Evolutionary conservation across 768 basidiomycete species (phyloP).

Genomic region (Cubamyces sp.): DNA sequence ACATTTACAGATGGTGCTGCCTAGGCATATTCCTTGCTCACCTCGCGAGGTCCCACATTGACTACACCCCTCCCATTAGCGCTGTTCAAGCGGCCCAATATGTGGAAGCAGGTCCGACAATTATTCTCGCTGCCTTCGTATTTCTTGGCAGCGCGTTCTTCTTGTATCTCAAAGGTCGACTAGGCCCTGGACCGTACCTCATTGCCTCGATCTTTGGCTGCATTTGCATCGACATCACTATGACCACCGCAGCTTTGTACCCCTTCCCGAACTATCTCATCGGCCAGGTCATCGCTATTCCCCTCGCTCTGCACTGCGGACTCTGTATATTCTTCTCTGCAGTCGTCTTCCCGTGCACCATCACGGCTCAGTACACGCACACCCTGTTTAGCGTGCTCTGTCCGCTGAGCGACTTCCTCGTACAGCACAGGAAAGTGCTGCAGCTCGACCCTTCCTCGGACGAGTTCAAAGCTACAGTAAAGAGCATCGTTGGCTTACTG

Average conservation of each 20-base stretch:
- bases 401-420: slow-evolving; percentile 51
- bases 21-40: slow-evolving; percentile 67
- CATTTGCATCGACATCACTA: slow-evolving; percentile 60
- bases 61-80: slow-evolving; percentile 41
- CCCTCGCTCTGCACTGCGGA: slow-evolving; percentile 61
- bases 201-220: slow-evolving; percentile 61
- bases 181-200: slow-evolving; percentile 67
- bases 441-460: slow-evolving; percentile 45
- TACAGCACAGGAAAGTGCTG: slow-evolving; percentile 51
- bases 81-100: slow-evolving; percentile 55
- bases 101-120: slow-evolving; percentile 59
- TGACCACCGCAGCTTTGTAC: slow-evolving; percentile 61
- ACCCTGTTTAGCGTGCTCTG: slow-evolving; percentile 51
- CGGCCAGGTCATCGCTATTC: slow-evolving; percentile 57
- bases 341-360: slow-evolving; percentile 63
- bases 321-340: slow-evolving; percentile 56
- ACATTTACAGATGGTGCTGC: slow-evolving; percentile 58
- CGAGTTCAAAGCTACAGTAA: slow-evolving; percentile 44
- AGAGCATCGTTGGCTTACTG: slow-evolving; percentile 39
- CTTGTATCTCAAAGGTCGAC: slow-evolving; percentile 59
- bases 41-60: slow-evolving; percentile 51
- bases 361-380: slow-evolving; percentile 61
- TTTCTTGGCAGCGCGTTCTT: slow-evolving; percentile 62
- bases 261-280: slow-evolving; percentile 71
- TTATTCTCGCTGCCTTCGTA: slow-evolving; percentile 65